These are phyloP conservation scores for Neonectria neomacrospora DNA, from an alignment of 2,329 filamentous ascomycete genomes.

Conservation along the genomic window DNA sequence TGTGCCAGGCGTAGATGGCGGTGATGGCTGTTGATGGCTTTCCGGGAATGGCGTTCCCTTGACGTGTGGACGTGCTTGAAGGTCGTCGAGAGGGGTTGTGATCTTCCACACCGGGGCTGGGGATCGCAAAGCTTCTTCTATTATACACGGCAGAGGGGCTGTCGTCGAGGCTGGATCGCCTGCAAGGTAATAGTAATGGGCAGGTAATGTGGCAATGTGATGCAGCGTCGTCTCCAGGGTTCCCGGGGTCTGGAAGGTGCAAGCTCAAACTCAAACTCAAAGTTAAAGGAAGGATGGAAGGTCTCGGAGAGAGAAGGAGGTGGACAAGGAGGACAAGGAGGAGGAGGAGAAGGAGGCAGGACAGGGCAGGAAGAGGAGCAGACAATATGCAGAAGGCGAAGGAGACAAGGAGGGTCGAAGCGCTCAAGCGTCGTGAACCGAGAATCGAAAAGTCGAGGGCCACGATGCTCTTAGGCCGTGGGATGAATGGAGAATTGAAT, in stretches of 20 bases:
- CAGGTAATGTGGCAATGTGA: background rate
- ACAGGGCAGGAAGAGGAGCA: background rate
- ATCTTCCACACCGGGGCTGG: slow-evolving; percentile 23
- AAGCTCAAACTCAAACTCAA: slow-evolving; percentile 31
- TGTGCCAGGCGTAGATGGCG: slow-evolving; percentile 22
- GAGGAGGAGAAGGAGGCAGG: slow-evolving; percentile 13
- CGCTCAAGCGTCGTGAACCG: background rate
- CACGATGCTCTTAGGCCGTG: slow-evolving; percentile 37
- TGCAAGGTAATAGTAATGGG: slow-evolving; percentile 9
- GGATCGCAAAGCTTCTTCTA: slow-evolving; percentile 29
- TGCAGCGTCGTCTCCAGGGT: slow-evolving; percentile 13
- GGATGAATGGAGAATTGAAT: slow-evolving; percentile 36
- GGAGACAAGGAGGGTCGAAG: slow-evolving; percentile 26
- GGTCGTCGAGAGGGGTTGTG: slow-evolving; percentile 23
- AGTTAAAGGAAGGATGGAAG: slow-evolving; percentile 24
- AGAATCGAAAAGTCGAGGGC: slow-evolving; percentile 18
- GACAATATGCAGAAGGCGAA: slow-evolving; percentile 21
- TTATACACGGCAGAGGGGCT: slow-evolving; percentile 11
- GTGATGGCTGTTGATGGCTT: slow-evolving; percentile 11
- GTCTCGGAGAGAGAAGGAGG: slow-evolving; percentile 21
- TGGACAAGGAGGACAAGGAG: slow-evolving; percentile 29
- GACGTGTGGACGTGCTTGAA: slow-evolving; percentile 14
- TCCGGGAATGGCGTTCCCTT: slow-evolving; percentile 30
- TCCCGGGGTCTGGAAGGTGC: slow-evolving; percentile 21
- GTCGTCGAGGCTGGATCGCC: slow-evolving; percentile 12